These are phyloP conservation scores for Fremontodendron californicum DNA, from an alignment of 345 rosid species.

Conservation along the genomic window DNA sequence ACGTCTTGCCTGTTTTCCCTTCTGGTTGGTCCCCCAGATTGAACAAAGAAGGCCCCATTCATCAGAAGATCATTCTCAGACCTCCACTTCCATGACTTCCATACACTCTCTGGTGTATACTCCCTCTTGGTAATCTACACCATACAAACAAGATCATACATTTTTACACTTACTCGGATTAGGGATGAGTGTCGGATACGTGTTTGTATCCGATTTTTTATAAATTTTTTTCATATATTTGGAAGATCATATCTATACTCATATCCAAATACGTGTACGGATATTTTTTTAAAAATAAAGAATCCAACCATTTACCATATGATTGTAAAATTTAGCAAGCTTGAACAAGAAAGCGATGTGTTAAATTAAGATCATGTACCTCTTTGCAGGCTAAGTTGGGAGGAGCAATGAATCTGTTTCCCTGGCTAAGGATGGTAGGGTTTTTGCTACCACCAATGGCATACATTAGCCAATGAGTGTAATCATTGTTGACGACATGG, in stretches of 20 bases:
- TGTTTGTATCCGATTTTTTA: too few species aligned
- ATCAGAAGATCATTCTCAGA: constrained; percentile 44
- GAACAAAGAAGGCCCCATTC: constrained; percentile 41
- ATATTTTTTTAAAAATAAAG: too few species aligned
- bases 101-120: constrained; percentile 23
- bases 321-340: too few species aligned
- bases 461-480: constrained; percentile 49
- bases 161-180: too few species aligned
- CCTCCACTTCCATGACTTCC: constrained; percentile 46
- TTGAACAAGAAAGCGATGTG: too few species aligned
- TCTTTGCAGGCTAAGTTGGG: constrained; percentile 18
- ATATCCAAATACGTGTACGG: too few species aligned
- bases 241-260: too few species aligned
- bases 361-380: constrained; percentile 8
- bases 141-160: background rate
- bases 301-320: too few species aligned
- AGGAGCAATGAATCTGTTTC: constrained; percentile 47
- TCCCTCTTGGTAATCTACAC: constrained; percentile 36
- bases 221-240: too few species aligned
- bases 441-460: constrained; percentile 45
- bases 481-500: constrained; percentile 50
- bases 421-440: constrained; percentile 48
- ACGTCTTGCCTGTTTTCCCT: background rate
- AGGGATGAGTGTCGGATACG: too few species aligned
- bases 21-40: constrained; percentile 30